Percentiles rank a stretch among this genome's conserved stretches.
Evolutionary conservation across 139 green algal genomes (phyloP).

Genomic region (Choricystis sp.): DNA sequence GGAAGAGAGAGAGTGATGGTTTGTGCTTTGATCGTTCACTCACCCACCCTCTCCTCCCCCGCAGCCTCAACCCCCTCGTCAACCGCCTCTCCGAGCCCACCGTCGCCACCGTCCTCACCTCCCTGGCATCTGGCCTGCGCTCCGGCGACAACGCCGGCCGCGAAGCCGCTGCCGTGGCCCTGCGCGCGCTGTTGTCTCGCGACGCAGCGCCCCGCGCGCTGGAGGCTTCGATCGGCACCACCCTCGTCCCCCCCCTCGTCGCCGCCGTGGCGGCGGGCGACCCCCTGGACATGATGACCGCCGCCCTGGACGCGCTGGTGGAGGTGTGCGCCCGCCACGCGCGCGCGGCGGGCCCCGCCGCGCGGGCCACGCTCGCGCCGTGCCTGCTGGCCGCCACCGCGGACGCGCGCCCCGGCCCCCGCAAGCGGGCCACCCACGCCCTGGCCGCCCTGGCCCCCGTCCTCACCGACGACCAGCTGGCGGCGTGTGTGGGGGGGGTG

Average conservation of each 20-base stretch:
- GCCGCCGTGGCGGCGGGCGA: neutral
- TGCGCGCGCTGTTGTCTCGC: neutral
- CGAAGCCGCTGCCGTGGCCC: neutral
- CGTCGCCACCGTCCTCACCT: neutral
- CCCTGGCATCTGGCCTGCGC: slow-evolving; percentile 1
- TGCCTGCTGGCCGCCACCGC: neutral
- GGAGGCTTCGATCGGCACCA: neutral
- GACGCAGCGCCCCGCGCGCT: neutral
- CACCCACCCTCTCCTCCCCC: neutral
- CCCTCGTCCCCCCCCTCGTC: neutral
- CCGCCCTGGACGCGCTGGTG: neutral
- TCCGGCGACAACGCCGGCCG: neutral
- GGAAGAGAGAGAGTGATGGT: too few species aligned
- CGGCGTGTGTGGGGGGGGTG: neutral
- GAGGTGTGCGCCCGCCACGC: neutral
- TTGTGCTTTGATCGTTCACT: too few species aligned
- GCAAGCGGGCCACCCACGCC: neutral
- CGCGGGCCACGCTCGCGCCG: neutral
- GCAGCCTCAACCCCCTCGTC: neutral
- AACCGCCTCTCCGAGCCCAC: neutral
- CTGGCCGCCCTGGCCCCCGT: neutral
- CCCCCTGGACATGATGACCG: neutral
- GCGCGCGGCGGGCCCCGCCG: too few species aligned
- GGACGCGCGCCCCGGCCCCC: neutral
- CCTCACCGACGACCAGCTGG: neutral